These are phyloP conservation scores for Epichloe gansuensis DNA, from an alignment of 2,329 filamentous ascomycete genomes.

Conservation along the genomic window DNA sequence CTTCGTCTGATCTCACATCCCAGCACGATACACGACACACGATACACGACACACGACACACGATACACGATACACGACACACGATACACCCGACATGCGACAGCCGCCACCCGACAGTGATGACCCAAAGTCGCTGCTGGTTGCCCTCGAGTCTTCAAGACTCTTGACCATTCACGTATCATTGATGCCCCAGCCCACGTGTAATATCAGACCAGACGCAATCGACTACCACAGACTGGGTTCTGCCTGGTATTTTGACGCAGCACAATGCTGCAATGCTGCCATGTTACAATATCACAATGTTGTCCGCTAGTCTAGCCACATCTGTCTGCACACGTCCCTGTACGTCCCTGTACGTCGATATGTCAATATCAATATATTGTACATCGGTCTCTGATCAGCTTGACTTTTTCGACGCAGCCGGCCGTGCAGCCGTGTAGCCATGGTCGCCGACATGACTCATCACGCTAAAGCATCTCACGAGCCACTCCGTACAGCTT, in stretches of 20 bases:
- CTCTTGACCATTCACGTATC: too few species aligned
- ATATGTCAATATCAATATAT: background rate
- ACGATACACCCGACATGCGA: too few species aligned
- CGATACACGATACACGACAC: too few species aligned
- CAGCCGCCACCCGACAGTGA: too few species aligned
- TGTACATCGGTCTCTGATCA: background rate
- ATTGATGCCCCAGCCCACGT: too few species aligned
- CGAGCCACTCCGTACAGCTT: background rate
- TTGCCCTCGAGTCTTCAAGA: too few species aligned
- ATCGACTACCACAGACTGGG: too few species aligned
- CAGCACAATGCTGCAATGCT: too few species aligned
- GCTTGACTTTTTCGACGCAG: background rate
- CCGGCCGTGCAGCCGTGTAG: background rate
- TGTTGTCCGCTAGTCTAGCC: background rate
- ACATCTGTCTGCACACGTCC: background rate
- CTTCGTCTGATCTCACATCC: background rate
- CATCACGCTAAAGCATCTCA: background rate
- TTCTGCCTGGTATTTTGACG: too few species aligned
- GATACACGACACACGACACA: too few species aligned
- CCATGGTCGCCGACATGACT: background rate
- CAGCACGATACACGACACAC: background rate
- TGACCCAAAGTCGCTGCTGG: too few species aligned
- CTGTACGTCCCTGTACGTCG: background rate
- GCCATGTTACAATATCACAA: background rate
- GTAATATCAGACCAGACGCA: too few species aligned